Evolutionary conservation across 2,329 filamentous ascomycete species (phyloP).

Genomic region (Epichloe sylvatica): DNA sequence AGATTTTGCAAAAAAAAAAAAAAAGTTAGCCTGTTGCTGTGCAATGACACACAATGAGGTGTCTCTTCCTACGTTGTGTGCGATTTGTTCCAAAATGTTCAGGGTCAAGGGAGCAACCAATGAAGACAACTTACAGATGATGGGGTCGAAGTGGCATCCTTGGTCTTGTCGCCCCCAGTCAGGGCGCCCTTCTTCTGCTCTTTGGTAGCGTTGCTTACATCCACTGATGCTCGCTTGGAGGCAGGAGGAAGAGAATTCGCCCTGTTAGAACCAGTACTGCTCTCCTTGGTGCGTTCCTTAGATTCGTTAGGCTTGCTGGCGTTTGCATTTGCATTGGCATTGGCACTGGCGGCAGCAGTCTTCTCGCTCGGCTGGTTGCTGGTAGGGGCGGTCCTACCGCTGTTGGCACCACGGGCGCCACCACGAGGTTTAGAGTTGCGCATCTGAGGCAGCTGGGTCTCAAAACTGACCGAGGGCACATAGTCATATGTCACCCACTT

Average conservation of each 20-base stretch:
- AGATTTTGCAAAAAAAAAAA: background rate
- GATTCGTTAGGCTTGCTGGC: slow-evolving; percentile 20
- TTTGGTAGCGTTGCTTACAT: slow-evolving; percentile 22
- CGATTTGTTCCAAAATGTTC: background rate
- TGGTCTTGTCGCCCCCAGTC: slow-evolving; percentile 25
- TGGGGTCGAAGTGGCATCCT: slow-evolving; percentile 21
- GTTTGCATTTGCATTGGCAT: slow-evolving; percentile 12
- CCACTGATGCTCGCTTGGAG: slow-evolving; percentile 32
- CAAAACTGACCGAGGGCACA: slow-evolving; percentile 73
- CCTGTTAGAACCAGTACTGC: slow-evolving; percentile 19
- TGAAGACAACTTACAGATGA: slow-evolving; percentile 24
- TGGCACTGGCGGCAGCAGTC: slow-evolving; percentile 8
- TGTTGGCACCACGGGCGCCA: slow-evolving; percentile 30
- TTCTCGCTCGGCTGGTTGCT: slow-evolving; percentile 25
- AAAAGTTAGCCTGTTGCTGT: background rate
- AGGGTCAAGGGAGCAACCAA: background rate
- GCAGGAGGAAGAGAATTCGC: slow-evolving; percentile 22
- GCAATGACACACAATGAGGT: background rate
- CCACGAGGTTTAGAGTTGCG: slow-evolving; percentile 37
- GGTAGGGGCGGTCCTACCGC: slow-evolving; percentile 22
- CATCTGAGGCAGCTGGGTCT: slow-evolving; percentile 56
- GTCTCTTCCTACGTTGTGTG: background rate
- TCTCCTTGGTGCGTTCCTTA: slow-evolving; percentile 24
- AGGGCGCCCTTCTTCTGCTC: slow-evolving; percentile 33
- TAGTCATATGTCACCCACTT: slow-evolving; percentile 78